Evolutionary conservation across 192 early-diverging fungal genomes (phyloP).

Genomic region (Thamnidium elegans): DNA sequence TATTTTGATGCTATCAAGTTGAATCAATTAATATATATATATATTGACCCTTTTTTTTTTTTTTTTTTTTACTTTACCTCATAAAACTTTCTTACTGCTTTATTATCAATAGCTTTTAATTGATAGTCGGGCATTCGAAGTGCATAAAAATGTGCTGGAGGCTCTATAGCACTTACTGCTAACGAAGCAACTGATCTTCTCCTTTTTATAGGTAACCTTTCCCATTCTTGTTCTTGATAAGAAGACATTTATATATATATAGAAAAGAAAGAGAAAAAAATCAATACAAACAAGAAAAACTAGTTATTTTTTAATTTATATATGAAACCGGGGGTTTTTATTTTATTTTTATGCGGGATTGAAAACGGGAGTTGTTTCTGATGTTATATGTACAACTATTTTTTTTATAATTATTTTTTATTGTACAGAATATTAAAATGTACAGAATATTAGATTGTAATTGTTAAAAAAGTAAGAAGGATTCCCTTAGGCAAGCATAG

Average conservation of each 20-base stretch:
- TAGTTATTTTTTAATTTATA: not conserved
- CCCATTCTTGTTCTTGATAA: slow-evolving; percentile 9
- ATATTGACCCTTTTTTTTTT: no score
- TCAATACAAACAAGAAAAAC: not conserved
- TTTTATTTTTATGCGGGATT: not conserved
- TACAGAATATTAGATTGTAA: not conserved
- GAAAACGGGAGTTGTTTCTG: no score
- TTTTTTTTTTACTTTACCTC: no score
- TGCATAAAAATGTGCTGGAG: slow-evolving; percentile 4
- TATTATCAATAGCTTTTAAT: slow-evolving; percentile 22
- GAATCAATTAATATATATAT: not conserved
- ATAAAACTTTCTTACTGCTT: slow-evolving; percentile 24
- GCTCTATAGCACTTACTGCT: not conserved
- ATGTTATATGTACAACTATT: no score
- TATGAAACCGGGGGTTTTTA: not conserved
- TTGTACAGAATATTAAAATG: not conserved
- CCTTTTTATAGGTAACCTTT: not conserved
- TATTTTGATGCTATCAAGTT: slow-evolving; percentile 32
- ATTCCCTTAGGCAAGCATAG: slow-evolving; percentile 20
- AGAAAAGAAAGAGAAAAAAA: not conserved
- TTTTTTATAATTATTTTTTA: not conserved
- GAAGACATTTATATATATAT: not conserved
- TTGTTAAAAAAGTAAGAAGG: not conserved
- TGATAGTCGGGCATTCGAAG: not conserved
- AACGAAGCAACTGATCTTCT: slow-evolving; percentile 4